Base-by-base conservation (phyloP, 139 green algal species). In the Desmodesmus armatus region DNA sequence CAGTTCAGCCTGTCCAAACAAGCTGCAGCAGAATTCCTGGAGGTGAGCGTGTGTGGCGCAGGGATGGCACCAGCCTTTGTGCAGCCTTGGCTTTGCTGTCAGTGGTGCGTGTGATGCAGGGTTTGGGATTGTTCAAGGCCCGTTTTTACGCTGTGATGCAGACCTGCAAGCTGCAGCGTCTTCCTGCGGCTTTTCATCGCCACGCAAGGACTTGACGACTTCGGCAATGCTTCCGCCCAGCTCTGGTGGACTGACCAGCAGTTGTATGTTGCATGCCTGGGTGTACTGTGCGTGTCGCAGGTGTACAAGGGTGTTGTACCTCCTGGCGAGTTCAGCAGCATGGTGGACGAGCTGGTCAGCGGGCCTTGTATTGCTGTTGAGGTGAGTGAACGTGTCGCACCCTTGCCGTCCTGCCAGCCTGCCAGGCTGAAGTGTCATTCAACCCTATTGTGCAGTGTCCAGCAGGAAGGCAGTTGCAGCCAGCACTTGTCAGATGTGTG, bases 281-380 rank as follows among this genome's bases (percentile, higher is more conserved):
- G n/a, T n/a, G n/a, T n/a, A n/a, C n/a, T n/a, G n/a, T n/a, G n/a
- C n/a, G n/a, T n/a, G n/a, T n/a, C 82, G 19, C 89, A 94, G 85
- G 93, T 96, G 47, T 98, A 98, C 91, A 91, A 92, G 72, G 94
- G 92, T 33, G 94, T 96, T 19, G 75, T 97, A 31, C 86, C 93
- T 0, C 82, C 89, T 0, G 90, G 82, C 0, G 93, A 97, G 87
- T 96, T 92, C 85, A 91, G 75, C 17, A 78, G 82, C 35, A 95
- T 96, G 92, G 87, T 97, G 63, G 90, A 96, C 13, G 92, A 98
- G 89, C 88, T 98, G 27, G 93, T 84, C 5, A 89, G 85, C 29
- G 95, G 95, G 69, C 90, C 87, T 9, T 91, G 89, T 77, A 77
- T 95, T 39, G 92, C 88, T n/a, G 43, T 94, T 11, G 89, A 96